phyloP scores from a whole-genome alignment of 2,329 filamentous ascomycete genomes.

The Epichloe uncinata region DNA sequence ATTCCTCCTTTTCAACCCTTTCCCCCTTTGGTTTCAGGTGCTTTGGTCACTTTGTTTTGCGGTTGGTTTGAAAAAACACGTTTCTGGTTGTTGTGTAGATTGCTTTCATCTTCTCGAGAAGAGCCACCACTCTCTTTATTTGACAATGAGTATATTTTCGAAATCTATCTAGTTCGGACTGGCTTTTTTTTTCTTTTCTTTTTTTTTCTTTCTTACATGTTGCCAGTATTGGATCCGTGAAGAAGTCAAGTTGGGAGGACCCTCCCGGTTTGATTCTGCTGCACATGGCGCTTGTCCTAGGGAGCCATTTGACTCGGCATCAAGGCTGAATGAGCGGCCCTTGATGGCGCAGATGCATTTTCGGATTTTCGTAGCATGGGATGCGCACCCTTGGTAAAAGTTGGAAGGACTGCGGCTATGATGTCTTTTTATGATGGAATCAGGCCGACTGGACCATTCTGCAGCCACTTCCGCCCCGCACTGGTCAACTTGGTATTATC shows the following conservation, averaged over 20 bases:
- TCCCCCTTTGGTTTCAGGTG: not conserved
- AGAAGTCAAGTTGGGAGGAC: too few relatives aligned
- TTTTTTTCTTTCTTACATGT: too few relatives aligned
- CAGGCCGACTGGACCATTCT: not conserved
- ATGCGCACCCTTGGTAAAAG: too few relatives aligned
- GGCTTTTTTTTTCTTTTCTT: not conserved
- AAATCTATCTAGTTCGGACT: not conserved
- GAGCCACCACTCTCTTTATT: slow-evolving; percentile 11
- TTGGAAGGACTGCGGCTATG: not conserved
- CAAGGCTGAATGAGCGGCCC: not conserved
- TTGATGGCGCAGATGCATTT: not conserved
- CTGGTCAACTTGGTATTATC: too few relatives aligned
- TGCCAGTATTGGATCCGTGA: too few relatives aligned
- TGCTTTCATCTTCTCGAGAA: slow-evolving; percentile 22
- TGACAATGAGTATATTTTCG: not conserved
- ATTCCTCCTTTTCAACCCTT: not conserved
- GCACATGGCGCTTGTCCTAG: not conserved
- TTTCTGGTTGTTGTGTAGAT: slow-evolving; percentile 14
- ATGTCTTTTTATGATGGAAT: not conserved
- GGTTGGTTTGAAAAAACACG: not conserved
- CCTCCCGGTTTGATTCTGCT: not conserved
- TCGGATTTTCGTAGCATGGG: not conserved
- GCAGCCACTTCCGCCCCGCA: not conserved
- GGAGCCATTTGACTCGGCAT: not conserved
- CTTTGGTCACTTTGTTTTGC: not conserved